Conservation (phyloP, 257 asterid species). For the Ligustrum vulgare region DNA sequence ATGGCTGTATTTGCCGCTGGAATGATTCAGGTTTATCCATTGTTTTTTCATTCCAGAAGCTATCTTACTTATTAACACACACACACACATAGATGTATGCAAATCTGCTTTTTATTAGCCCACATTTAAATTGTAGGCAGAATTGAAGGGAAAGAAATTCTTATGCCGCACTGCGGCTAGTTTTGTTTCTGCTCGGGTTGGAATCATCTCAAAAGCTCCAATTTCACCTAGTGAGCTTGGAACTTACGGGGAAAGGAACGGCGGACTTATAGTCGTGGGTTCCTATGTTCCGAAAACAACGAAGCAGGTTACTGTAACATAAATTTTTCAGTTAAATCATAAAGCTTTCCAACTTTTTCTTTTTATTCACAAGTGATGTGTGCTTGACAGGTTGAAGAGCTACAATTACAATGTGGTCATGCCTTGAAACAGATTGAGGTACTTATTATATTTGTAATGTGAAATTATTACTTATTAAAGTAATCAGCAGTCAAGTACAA, state of each 20-base stretch:
- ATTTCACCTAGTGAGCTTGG: conserved; percentile 68
- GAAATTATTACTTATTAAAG: neutral
- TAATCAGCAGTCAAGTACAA: conserved; percentile 1
- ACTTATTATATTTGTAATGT: conserved; percentile 9
- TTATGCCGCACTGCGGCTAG: conserved; percentile 99
- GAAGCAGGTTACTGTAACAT: conserved; percentile 61
- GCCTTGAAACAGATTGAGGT: conserved; percentile 82
- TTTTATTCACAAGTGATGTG: conserved; percentile 14
- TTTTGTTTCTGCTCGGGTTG: conserved; percentile 93
- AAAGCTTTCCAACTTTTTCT: conserved; percentile 12
- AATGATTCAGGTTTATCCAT: conserved; percentile 76
- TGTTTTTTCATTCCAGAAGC: conserved; percentile 14
- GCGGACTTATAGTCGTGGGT: conserved; percentile 94
- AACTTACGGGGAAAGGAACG: conserved; percentile 48
- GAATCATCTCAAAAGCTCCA: conserved; percentile 80
- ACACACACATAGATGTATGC: neutral
- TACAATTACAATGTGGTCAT: conserved; percentile 64
- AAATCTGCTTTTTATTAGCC: conserved; percentile 24
- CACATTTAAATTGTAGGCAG: conserved; percentile 64
- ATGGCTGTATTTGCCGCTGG: conserved; percentile 95
- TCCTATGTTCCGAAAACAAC: conserved; percentile 98
- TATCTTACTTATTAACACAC: conserved; percentile 8
- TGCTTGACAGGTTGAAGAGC: conserved; percentile 76
- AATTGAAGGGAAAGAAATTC: conserved; percentile 83
- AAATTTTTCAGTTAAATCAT: conserved; percentile 21